Percentiles rank a stretch among this genome's conserved stretches.
These are phyloP conservation scores for Mycena vulgaris DNA, from an alignment of 768 basidiomycete genomes.

Conservation along the genomic window DNA sequence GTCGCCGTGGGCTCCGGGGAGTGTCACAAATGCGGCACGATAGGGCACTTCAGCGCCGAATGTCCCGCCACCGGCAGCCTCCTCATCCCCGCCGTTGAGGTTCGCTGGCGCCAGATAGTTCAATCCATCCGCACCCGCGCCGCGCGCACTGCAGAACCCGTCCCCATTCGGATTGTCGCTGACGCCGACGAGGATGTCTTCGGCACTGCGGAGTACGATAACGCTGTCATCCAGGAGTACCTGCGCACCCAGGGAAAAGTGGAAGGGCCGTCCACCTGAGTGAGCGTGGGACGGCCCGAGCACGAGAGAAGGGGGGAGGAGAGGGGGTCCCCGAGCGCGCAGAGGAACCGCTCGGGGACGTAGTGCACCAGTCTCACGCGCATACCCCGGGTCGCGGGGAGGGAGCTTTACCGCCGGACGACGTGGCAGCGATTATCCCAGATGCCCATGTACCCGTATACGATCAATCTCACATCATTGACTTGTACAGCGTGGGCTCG, in stretches of 20 bases:
- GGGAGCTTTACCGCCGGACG: conserved; percentile 10
- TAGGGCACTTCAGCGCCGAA: conserved; percentile 18
- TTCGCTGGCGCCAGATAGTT: conserved; percentile 40
- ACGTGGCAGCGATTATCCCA: conserved; percentile 19
- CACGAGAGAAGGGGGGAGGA: background rate
- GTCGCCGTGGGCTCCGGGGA: conserved; percentile 34
- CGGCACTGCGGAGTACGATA: conserved; percentile 20
- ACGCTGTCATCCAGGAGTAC: conserved; percentile 16
- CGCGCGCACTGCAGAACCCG: background rate
- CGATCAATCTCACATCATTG: conserved; percentile 22
- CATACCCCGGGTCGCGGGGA: conserved; percentile 22
- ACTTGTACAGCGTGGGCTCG: conserved; percentile 28
- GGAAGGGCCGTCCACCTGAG: conserved; percentile 27
- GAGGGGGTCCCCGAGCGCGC: conserved; percentile 29
- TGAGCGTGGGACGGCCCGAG: conserved; percentile 11
- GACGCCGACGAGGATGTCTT: conserved; percentile 22
- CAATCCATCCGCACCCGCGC: conserved; percentile 19
- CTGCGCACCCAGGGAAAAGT: conserved; percentile 30
- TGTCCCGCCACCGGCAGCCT: conserved; percentile 14
- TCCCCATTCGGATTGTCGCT: background rate
- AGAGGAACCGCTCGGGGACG: conserved; percentile 30
- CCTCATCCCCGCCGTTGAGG: conserved; percentile 33
- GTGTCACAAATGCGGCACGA: conserved; percentile 43
- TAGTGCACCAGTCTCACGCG: conserved; percentile 10
- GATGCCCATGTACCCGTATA: conserved; percentile 7